A percentile compares a stretch with the other conserved stretches of the same genome.
These are phyloP conservation scores for Zygotorulaspora chibaensis DNA, from an alignment of 805 yeast species.

Conservation along the genomic window DNA sequence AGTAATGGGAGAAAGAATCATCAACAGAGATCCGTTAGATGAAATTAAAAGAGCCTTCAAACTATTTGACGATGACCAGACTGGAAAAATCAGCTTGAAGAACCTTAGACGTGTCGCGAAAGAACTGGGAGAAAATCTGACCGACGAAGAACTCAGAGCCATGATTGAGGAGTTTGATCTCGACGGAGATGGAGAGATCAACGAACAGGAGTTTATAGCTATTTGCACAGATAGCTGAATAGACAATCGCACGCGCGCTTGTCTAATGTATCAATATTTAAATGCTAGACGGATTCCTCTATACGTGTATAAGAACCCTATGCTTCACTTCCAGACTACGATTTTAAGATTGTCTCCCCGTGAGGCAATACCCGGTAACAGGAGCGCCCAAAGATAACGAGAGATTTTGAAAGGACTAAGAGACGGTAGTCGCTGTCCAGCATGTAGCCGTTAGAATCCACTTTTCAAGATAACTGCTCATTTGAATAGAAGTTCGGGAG, in stretches of 20 bases:
- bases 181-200: conserved; percentile 93
- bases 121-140: conserved; percentile 85
- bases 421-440: too few relatives aligned
- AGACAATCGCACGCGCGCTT: not conserved
- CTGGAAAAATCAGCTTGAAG: conserved; percentile 79
- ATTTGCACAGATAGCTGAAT: conserved; percentile 69
- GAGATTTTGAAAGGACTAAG: too few relatives aligned
- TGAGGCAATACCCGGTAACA: too few relatives aligned
- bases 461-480: too few relatives aligned
- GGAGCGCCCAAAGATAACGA: too few relatives aligned
- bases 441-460: too few relatives aligned
- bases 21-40: conserved; percentile 86
- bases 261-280: not conserved
- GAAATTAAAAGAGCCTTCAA: conserved; percentile 88
- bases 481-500: too few relatives aligned
- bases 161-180: conserved; percentile 97
- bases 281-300: not conserved
- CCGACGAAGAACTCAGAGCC: conserved; percentile 89
- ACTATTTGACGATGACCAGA: conserved; percentile 80
- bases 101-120: conserved; percentile 85
- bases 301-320: too few relatives aligned
- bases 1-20: conserved; percentile 71
- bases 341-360: too few relatives aligned
- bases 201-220: conserved; percentile 84
- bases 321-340: too few relatives aligned